These are phyloP conservation scores for Xylaria arbuscula DNA, from an alignment of 2,329 filamentous ascomycete genomes.

Conservation along the genomic window DNA sequence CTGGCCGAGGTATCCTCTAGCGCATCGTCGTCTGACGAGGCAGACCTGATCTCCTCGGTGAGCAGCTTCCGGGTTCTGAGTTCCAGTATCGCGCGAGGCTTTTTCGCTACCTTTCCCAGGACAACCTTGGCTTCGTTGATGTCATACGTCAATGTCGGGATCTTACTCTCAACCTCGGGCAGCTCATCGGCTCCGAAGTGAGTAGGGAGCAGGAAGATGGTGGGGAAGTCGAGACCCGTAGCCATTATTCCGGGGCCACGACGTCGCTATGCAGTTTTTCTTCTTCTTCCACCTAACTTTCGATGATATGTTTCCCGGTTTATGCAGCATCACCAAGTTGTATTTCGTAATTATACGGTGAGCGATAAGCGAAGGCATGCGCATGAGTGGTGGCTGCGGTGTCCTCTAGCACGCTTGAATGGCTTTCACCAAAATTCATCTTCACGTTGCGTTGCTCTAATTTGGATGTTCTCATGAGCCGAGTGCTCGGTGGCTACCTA, in stretches of 20 bases:
- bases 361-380: background rate
- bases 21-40: slow-evolving; percentile 6
- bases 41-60: slow-evolving; percentile 60
- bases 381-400: background rate
- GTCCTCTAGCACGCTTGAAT: background rate
- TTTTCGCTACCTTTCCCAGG: slow-evolving; percentile 77
- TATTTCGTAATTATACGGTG: background rate
- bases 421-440: background rate
- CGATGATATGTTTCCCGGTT: background rate
- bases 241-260: slow-evolving; percentile 14
- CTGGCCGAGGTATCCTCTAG: slow-evolving; percentile 4
- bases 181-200: slow-evolving; percentile 74
- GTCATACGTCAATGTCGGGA: slow-evolving; percentile 76
- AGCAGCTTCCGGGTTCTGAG: slow-evolving; percentile 73
- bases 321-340: slow-evolving; percentile 5
- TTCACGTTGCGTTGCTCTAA: no score
- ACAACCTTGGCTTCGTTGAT: slow-evolving; percentile 77
- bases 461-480: no score
- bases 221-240: slow-evolving; percentile 61
- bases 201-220: slow-evolving; percentile 78
- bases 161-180: slow-evolving; percentile 70
- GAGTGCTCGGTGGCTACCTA: no score
- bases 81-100: slow-evolving; percentile 80
- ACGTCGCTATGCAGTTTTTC: background rate
- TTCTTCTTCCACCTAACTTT: background rate